Evolutionary conservation across 192 early-diverging fungal genomes (phyloP).

Genomic region (Backusella australiensis): DNA sequence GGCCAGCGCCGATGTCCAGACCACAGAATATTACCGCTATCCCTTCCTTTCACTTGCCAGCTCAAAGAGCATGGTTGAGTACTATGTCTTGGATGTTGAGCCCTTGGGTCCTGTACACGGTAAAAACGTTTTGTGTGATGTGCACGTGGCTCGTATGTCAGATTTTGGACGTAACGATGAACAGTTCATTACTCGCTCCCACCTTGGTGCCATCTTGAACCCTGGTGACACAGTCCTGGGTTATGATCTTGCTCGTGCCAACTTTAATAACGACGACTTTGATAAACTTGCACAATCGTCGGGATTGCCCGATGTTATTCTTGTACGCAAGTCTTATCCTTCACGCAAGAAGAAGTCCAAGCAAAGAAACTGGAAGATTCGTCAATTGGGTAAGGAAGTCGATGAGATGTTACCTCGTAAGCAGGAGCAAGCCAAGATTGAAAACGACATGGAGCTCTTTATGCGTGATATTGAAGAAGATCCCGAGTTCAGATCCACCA

Average conservation of each 20-base stretch:
- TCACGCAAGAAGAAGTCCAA: constrained; percentile 84
- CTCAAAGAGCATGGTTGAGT: constrained; percentile 83
- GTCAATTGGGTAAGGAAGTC: constrained; percentile 83
- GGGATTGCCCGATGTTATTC: constrained; percentile 81
- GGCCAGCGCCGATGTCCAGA: constrained; percentile 69
- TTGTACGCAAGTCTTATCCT: constrained; percentile 92
- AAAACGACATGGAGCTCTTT: constrained; percentile 93
- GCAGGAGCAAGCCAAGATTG: constrained; percentile 72
- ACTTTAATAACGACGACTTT: constrained; percentile 90
- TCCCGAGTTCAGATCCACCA: constrained; percentile 88
- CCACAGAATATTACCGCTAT: constrained; percentile 78
- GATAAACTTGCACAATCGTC: constrained; percentile 52
- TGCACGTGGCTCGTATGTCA: constrained; percentile 76
- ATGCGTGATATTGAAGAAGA: constrained; percentile 98
- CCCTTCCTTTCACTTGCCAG: constrained; percentile 77
- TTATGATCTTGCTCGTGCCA: constrained; percentile 83
- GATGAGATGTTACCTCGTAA: constrained; percentile 81
- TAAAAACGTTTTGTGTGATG: constrained; percentile 82
- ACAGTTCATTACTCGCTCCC: constrained; percentile 84
- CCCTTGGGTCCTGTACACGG: constrained; percentile 72
- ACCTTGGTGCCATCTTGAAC: constrained; percentile 88
- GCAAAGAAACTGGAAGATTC: constrained; percentile 89
- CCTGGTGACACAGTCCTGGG: constrained; percentile 91
- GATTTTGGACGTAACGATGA: constrained; percentile 86
- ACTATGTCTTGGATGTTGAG: constrained; percentile 94